Percentiles rank a stretch among this genome's conserved stretches.
phyloP scores from a whole-genome alignment of 106 monocot species.

The Dendrobium chrysotoxum region DNA sequence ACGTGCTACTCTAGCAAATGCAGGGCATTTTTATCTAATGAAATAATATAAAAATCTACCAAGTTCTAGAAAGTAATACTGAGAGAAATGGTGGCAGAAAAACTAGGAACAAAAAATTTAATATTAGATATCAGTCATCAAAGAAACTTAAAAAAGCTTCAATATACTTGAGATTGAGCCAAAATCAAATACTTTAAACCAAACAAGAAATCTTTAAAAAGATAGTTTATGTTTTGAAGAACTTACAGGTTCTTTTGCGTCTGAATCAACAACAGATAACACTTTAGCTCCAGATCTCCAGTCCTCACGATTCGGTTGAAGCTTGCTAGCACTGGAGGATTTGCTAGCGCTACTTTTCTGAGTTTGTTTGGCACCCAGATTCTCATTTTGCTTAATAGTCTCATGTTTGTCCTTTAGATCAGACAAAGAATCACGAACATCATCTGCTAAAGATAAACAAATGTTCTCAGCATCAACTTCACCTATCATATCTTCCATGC shows the following conservation, averaged over 20 bases:
- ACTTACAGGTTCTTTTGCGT: background rate
- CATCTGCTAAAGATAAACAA: constrained; percentile 5
- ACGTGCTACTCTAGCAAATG: no score
- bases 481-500: background rate
- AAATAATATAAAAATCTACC: no score
- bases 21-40: no score
- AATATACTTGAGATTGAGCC: background rate
- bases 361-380: background rate
- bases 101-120: no score
- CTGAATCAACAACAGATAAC: background rate
- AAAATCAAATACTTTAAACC: background rate
- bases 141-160: background rate
- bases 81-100: no score
- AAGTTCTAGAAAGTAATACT: no score
- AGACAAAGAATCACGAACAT: constrained; percentile 1
- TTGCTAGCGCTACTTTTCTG: background rate
- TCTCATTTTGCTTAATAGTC: constrained; percentile 5
- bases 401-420: background rate
- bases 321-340: background rate
- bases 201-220: background rate
- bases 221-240: background rate
- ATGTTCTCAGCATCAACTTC: background rate
- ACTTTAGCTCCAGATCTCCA: background rate
- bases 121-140: no score
- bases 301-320: background rate